Evolutionary conservation across 1,139 yeast genomes (phyloP).

Genomic region (Blastobotrys capitulatus): DNA sequence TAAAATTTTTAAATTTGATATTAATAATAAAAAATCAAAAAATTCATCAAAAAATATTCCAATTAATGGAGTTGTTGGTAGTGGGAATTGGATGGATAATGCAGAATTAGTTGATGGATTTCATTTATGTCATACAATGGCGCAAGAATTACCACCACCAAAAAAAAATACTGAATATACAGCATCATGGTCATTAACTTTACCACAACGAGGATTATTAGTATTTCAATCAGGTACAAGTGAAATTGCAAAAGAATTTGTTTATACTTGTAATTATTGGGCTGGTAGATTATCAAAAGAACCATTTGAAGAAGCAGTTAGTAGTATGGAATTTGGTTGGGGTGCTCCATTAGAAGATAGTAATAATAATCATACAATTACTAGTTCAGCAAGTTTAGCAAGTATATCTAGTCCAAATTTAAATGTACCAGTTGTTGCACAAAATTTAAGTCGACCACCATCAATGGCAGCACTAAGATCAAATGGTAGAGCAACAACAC

Average conservation of each 20-base stretch:
- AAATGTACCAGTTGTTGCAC: background rate
- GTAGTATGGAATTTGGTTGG: constrained; percentile 86
- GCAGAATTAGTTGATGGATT: constrained; percentile 31
- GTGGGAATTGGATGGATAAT: constrained; percentile 58
- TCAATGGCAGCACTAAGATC: constrained; percentile 3
- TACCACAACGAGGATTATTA: constrained; percentile 34
- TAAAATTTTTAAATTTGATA: constrained; percentile 29
- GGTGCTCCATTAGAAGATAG: constrained; percentile 21
- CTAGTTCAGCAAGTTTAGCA: no score
- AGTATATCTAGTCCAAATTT: background rate
- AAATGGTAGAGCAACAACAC: background rate
- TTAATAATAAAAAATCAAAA: constrained; percentile 1
- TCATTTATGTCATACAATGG: constrained; percentile 32
- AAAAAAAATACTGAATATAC: constrained; percentile 25
- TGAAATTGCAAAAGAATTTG: constrained; percentile 65
- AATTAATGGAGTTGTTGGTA: constrained; percentile 52
- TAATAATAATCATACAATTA: background rate
- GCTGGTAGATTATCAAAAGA: constrained; percentile 78
- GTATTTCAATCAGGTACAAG: constrained; percentile 51
- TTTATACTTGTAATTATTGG: constrained; percentile 84
- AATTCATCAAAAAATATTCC: constrained; percentile 45
- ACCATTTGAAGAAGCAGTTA: constrained; percentile 57
- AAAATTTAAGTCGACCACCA: background rate
- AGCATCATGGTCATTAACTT: constrained; percentile 32
- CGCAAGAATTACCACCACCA: constrained; percentile 31